A percentile compares a stretch with the other conserved stretches of the same genome.
Conservation (phyloP, 202 grass and related monocot species). For the Alloteropsis angusta region DNA sequence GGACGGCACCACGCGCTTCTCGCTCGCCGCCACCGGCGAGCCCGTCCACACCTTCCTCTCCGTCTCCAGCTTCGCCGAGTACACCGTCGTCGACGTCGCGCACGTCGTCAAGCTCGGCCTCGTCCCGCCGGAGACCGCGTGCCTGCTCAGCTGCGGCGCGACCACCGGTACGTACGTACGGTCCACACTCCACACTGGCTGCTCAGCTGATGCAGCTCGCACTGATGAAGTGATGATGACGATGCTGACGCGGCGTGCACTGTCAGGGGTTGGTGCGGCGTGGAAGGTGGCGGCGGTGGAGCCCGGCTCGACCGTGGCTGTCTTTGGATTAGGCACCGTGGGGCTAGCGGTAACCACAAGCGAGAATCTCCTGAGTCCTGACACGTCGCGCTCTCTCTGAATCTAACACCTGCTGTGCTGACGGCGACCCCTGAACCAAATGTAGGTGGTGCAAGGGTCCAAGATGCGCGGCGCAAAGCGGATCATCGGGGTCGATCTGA, state of each 20-base stretch:
- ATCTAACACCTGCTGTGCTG: not conserved
- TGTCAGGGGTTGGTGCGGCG: conserved; percentile 66
- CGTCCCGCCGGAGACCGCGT: conserved; percentile 43
- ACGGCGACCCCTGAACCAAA: not conserved
- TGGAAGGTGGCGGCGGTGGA: conserved; percentile 56
- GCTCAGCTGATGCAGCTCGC: conserved; percentile 29
- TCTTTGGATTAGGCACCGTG: conserved; percentile 57
- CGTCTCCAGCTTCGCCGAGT: conserved; percentile 57
- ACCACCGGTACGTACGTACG: conserved; percentile 69
- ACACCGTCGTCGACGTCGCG: conserved; percentile 59
- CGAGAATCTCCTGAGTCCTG: not conserved
- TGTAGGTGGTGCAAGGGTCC: conserved; percentile 51
- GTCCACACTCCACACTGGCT: too few relatives aligned
- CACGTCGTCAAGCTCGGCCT: conserved; percentile 31
- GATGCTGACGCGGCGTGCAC: not conserved
- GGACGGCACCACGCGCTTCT: conserved; percentile 32
- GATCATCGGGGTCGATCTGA: conserved; percentile 64
- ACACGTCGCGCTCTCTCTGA: not conserved
- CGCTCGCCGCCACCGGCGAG: conserved; percentile 28
- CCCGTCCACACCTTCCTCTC: conserved; percentile 32
- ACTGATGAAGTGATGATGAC: too few relatives aligned
- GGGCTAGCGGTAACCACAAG: conserved; percentile 40
- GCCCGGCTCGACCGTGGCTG: conserved; percentile 36
- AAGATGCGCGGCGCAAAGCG: conserved; percentile 44
- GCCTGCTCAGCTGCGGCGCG: conserved; percentile 57